A percentile compares a stretch with the other conserved stretches of the same genome.
Conservation (phyloP, 768 basidiomycete species). For the Podaxis rugospora region DNA sequence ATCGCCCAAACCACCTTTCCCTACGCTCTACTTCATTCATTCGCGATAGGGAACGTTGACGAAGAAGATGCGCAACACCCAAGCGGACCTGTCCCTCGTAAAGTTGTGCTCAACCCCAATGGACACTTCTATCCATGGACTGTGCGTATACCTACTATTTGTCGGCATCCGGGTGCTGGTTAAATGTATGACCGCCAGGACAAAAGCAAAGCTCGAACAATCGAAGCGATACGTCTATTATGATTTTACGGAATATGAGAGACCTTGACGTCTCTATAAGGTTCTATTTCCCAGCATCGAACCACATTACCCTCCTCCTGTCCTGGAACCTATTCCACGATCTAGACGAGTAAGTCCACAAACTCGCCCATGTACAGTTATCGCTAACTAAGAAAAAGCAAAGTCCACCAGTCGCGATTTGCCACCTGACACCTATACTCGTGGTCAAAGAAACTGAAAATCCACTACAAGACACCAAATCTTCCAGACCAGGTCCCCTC, state of each 20-base stretch:
- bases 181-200: background rate
- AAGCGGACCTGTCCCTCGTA: background rate
- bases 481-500: no score
- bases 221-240: background rate
- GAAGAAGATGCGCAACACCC: background rate
- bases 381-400: background rate
- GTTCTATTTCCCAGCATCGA: background rate
- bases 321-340: background rate
- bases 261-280: background rate
- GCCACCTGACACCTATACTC: background rate
- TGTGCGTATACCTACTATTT: background rate
- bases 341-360: background rate
- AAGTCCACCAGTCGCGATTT: background rate
- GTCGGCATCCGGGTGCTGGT: background rate
- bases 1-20: background rate
- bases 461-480: background rate
- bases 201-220: background rate
- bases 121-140: conserved; percentile 3
- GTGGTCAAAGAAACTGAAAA: background rate
- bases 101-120: background rate
- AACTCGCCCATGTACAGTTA: background rate
- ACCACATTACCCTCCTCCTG: background rate
- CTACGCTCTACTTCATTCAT: background rate
- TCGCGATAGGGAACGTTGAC: background rate
- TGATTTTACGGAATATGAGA: no score